Percentiles rank a stretch among this genome's conserved stretches.
Conservation (phyloP, 2,329 filamentous ascomycete genomes). For the Ilyonectria robusta region DNA sequence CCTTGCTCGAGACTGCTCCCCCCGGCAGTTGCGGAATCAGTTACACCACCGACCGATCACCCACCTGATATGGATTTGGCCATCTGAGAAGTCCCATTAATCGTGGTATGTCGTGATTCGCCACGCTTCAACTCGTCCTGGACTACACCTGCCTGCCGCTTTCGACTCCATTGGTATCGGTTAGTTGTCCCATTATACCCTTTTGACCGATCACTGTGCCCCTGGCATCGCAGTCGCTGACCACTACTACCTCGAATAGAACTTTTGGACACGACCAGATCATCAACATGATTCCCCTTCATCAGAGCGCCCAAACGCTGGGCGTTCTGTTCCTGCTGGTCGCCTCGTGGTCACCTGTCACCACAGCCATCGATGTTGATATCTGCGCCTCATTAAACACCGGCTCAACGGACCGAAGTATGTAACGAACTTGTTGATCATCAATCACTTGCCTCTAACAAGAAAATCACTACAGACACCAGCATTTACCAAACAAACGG, state of each 20-base stretch:
- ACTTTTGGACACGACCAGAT: conserved; percentile 32
- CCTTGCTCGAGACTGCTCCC: conserved; percentile 27
- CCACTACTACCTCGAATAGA: conserved; percentile 3
- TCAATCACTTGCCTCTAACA: conserved; percentile 1
- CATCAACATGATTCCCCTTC: conserved; percentile 41
- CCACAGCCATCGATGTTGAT: conserved; percentile 46
- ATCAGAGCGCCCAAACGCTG: conserved; percentile 38
- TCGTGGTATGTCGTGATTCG: conserved; percentile 45
- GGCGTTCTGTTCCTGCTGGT: conserved; percentile 45
- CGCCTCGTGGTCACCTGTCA: conserved; percentile 43
- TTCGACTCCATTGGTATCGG: conserved; percentile 40
- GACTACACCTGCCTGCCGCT: conserved; percentile 35
- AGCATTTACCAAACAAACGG: conserved; percentile 78
- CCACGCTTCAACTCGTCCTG: conserved; percentile 38
- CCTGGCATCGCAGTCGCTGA: conserved; percentile 1
- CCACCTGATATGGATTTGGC: conserved; percentile 45
- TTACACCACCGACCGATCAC: conserved; percentile 35
- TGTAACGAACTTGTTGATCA: conserved; percentile 27
- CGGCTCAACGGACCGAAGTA: conserved; percentile 51
- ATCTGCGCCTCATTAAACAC: conserved; percentile 58
- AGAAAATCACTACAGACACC: conserved; percentile 56
- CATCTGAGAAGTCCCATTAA: conserved; percentile 36
- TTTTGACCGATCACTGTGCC: background rate
- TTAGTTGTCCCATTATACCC: conserved; percentile 31
- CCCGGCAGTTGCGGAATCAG: conserved; percentile 28